Evolutionary conservation across 2,329 filamentous ascomycete species (phyloP).

Genomic region (Fusarium sp.): DNA sequence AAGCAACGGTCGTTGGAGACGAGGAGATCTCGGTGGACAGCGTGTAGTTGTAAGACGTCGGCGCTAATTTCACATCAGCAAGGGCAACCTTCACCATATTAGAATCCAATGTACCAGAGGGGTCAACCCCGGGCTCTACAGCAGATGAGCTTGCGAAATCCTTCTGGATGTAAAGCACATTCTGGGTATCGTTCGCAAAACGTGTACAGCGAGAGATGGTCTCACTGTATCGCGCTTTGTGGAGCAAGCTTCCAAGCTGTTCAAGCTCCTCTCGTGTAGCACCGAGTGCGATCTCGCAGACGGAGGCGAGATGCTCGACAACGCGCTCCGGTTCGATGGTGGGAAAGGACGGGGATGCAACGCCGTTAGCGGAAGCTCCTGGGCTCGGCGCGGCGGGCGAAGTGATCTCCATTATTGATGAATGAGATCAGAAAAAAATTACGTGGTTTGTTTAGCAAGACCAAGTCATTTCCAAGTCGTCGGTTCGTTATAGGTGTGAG

Average conservation of each 20-base stretch:
- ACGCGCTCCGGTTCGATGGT: slow-evolving; percentile 75
- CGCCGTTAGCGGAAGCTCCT: slow-evolving; percentile 58
- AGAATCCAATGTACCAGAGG: slow-evolving; percentile 54
- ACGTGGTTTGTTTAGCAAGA: slow-evolving; percentile 38
- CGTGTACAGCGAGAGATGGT: slow-evolving; percentile 88
- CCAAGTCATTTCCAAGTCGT: slow-evolving; percentile 48
- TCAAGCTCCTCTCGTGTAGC: slow-evolving; percentile 83
- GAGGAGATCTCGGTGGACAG: slow-evolving; percentile 86
- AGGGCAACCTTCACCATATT: background rate
- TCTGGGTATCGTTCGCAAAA: slow-evolving; percentile 89
- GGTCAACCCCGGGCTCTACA: slow-evolving; percentile 61
- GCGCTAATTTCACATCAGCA: slow-evolving; percentile 49
- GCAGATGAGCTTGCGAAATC: slow-evolving; percentile 70
- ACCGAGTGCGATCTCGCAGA: slow-evolving; percentile 79
- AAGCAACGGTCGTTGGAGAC: slow-evolving; percentile 82
- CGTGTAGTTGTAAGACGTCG: slow-evolving; percentile 76
- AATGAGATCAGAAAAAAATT: slow-evolving; percentile 24
- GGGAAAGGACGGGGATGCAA: slow-evolving; percentile 58
- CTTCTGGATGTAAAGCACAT: slow-evolving; percentile 91
- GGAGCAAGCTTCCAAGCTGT: slow-evolving; percentile 83
- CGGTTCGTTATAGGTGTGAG: slow-evolving; percentile 21
- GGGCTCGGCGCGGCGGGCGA: slow-evolving; percentile 58
- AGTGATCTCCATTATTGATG: slow-evolving; percentile 64
- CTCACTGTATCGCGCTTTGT: slow-evolving; percentile 76
- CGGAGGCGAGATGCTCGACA: slow-evolving; percentile 76